These are phyloP conservation scores for Alternaria viburni DNA, from an alignment of 2,329 filamentous ascomycete genomes.

Conservation along the genomic window DNA sequence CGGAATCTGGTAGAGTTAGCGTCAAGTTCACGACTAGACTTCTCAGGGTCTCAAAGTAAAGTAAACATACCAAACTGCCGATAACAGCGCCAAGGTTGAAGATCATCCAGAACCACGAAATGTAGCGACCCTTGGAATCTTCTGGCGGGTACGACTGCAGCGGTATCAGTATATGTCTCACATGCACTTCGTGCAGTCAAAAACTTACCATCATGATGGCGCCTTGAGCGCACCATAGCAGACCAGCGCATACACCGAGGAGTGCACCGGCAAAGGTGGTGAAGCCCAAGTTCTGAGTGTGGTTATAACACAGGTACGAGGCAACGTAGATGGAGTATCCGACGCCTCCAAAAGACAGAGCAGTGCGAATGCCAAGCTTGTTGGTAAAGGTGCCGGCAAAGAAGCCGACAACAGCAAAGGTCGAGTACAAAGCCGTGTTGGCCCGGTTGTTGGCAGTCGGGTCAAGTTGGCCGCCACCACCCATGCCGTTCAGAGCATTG, in stretches of 20 bases:
- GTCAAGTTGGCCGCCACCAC: constrained; percentile 57
- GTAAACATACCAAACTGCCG: constrained; percentile 68
- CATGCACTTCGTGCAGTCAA: background rate
- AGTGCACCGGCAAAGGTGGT: constrained; percentile 78
- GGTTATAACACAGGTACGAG: constrained; percentile 73
- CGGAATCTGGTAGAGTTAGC: constrained; percentile 62
- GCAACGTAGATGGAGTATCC: constrained; percentile 79
- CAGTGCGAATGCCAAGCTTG: constrained; percentile 71
- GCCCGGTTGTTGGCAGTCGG: constrained; percentile 67
- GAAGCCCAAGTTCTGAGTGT: constrained; percentile 71
- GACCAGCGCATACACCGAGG: constrained; percentile 77
- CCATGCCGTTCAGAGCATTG: constrained; percentile 60
- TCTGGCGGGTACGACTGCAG: constrained; percentile 75
- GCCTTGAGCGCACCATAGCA: constrained; percentile 83
- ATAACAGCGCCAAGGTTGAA: constrained; percentile 93
- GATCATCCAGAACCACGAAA: constrained; percentile 92
- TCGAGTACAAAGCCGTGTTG: constrained; percentile 74
- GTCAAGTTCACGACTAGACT: background rate
- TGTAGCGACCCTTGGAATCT: constrained; percentile 82
- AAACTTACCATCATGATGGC: constrained; percentile 67
- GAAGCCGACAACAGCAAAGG: constrained; percentile 70
- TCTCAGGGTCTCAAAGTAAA: constrained; percentile 19
- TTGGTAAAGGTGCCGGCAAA: constrained; percentile 77
- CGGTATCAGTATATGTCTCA: background rate
- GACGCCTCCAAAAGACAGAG: constrained; percentile 74